Percentiles rank a stretch among this genome's conserved stretches.
These are phyloP conservation scores for Trichoderma semiorbis DNA, from an alignment of 2,329 filamentous ascomycete species.

Conservation along the genomic window DNA sequence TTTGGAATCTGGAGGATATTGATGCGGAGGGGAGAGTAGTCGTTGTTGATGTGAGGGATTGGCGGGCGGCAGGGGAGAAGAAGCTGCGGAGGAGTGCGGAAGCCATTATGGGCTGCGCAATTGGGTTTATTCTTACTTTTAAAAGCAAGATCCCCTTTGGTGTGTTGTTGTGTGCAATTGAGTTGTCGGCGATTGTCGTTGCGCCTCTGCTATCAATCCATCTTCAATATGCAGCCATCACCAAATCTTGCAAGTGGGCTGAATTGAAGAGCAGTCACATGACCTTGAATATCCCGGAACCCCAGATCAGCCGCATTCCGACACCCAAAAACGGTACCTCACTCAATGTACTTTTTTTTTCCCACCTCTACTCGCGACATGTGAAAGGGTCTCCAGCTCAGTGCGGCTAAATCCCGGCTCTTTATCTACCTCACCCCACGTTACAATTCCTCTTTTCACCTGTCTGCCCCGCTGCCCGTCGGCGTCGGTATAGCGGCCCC, in stretches of 20 bases:
- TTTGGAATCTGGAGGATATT: conserved; percentile 20
- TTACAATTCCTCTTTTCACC: neutral
- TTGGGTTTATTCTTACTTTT: neutral
- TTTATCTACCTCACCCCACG: neutral
- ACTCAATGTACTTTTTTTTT: neutral
- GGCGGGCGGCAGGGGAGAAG: conserved; percentile 33
- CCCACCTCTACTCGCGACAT: neutral
- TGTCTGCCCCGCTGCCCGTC: neutral
- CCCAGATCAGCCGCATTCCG: conserved; percentile 14
- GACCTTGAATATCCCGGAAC: neutral
- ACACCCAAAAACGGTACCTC: neutral
- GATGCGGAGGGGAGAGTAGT: conserved; percentile 23
- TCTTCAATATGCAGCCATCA: neutral
- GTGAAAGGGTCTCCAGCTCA: neutral
- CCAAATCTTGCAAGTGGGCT: conserved; percentile 13
- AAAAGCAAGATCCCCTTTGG: neutral
- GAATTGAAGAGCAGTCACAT: neutral
- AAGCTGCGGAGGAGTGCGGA: conserved; percentile 35
- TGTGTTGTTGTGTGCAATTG: neutral
- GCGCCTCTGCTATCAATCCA: neutral
- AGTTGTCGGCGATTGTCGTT: neutral
- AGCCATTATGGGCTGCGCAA: conserved; percentile 30
- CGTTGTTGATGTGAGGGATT: conserved; percentile 24
- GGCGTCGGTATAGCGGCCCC: neutral
- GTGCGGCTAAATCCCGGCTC: neutral